These are phyloP conservation scores for Metrosideros polymorpha DNA, from an alignment of 441 rosid species.

Conservation along the genomic window DNA sequence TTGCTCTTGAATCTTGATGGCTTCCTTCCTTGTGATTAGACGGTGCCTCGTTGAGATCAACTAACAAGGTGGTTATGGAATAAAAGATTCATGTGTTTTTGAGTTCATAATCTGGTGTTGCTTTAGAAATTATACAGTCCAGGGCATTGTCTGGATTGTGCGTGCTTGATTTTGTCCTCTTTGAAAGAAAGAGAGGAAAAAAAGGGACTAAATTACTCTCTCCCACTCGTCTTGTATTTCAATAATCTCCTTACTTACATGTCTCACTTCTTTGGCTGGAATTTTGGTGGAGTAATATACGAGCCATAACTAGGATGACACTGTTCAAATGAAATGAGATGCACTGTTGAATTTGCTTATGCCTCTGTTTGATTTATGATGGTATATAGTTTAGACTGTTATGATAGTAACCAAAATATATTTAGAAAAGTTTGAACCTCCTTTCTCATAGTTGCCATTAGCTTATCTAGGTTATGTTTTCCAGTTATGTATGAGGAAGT, in stretches of 20 bases:
- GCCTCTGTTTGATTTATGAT: neutral
- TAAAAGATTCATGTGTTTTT: neutral
- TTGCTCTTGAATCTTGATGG: neutral
- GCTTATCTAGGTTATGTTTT: neutral
- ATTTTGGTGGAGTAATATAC: neutral
- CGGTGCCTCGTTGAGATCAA: neutral
- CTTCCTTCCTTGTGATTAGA: neutral
- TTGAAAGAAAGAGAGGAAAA: neutral
- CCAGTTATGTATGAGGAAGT: neutral
- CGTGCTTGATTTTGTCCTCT: neutral
- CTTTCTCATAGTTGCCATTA: neutral
- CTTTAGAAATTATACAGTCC: neutral
- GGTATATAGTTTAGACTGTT: neutral
- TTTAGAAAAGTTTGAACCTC: neutral
- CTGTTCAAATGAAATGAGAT: neutral
- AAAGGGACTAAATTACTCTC: neutral
- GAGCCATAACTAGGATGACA: neutral
- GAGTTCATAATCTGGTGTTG: neutral
- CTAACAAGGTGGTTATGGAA: neutral
- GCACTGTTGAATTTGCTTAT: neutral
- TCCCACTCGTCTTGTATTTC: neutral
- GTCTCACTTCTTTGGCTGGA: neutral
- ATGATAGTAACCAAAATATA: neutral
- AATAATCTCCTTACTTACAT: neutral
- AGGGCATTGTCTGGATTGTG: neutral